phyloP scores from a whole-genome alignment of 768 basidiomycete genomes.

The Kwoniella botswanensis region DNA sequence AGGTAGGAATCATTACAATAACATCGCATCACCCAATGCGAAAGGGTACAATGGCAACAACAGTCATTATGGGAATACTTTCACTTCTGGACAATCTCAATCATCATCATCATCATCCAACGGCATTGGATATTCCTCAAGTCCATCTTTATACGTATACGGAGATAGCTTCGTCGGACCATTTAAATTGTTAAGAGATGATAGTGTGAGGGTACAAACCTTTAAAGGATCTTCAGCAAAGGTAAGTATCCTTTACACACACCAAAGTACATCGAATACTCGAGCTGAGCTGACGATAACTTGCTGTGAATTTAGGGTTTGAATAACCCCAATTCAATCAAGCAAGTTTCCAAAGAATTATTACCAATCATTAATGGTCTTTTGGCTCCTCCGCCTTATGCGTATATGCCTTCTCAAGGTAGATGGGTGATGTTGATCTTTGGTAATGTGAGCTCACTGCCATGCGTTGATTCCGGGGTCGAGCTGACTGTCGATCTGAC shows the following conservation, averaged over 20 bases:
- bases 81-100: not conserved
- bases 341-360: conserved; percentile 45
- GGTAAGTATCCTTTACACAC: conserved; percentile 26
- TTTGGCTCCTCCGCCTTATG: conserved; percentile 48
- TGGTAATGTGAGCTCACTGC: conserved; percentile 44
- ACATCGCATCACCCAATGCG: conserved; percentile 2
- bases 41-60: not conserved
- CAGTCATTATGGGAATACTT: not conserved
- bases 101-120: not conserved
- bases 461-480: not conserved
- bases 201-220: conserved; percentile 32
- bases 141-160: conserved; percentile 37
- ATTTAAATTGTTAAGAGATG: conserved; percentile 45
- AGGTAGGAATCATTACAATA: not conserved
- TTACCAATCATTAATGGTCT: conserved; percentile 39
- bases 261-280: not conserved
- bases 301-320: conserved; percentile 33
- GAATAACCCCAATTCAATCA: conserved; percentile 50
- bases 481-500: conserved; percentile 6
- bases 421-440: conserved; percentile 48
- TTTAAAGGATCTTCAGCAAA: conserved; percentile 54
- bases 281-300: conserved; percentile 9
- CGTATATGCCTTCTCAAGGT: conserved; percentile 39
- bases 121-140: conserved; percentile 9
- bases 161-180: conserved; percentile 53